phyloP scores from a whole-genome alignment of 176 grass and related monocot species.

The Elymus sibiricus region DNA sequence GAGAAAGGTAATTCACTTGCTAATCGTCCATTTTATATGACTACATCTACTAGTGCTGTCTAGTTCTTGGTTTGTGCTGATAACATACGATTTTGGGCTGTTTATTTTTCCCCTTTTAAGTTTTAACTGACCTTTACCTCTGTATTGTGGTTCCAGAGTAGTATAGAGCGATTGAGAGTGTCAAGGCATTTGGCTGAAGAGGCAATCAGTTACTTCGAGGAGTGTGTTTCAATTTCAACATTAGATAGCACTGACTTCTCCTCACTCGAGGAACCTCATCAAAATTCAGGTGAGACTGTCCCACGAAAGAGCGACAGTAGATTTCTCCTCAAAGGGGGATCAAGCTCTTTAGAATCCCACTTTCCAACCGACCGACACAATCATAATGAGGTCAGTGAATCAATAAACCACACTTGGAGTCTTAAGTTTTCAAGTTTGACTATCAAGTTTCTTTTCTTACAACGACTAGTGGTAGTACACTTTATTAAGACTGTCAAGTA shows the following conservation, averaged over 20 bases:
- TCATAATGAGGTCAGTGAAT: slow-evolving; percentile 44
- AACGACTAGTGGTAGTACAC: background rate
- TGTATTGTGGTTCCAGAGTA: slow-evolving; percentile 16
- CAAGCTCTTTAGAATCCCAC: slow-evolving; percentile 39
- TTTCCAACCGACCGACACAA: slow-evolving; percentile 19
- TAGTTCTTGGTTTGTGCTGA: background rate
- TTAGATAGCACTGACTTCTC: slow-evolving; percentile 89
- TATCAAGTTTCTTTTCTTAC: background rate
- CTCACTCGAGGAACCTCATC: slow-evolving; percentile 60
- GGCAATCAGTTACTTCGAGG: slow-evolving; percentile 95
- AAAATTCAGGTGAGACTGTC: slow-evolving; percentile 30
- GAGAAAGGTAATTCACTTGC: slow-evolving; percentile 61
- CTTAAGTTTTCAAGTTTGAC: background rate
- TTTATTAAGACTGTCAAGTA: background rate
- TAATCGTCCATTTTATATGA: background rate
- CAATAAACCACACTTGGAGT: background rate
- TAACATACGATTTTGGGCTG: background rate
- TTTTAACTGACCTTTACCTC: slow-evolving; percentile 17
- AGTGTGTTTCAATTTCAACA: slow-evolving; percentile 87
- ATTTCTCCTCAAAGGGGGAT: slow-evolving; percentile 46
- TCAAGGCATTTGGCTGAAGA: slow-evolving; percentile 89
- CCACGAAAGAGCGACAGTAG: slow-evolving; percentile 46
- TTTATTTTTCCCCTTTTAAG: background rate
- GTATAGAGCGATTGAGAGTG: slow-evolving; percentile 45
- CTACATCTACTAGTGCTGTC: slow-evolving; percentile 5